Conservation (phyloP, 257 asterid genomes). For the Scutellaria minor region DNA sequence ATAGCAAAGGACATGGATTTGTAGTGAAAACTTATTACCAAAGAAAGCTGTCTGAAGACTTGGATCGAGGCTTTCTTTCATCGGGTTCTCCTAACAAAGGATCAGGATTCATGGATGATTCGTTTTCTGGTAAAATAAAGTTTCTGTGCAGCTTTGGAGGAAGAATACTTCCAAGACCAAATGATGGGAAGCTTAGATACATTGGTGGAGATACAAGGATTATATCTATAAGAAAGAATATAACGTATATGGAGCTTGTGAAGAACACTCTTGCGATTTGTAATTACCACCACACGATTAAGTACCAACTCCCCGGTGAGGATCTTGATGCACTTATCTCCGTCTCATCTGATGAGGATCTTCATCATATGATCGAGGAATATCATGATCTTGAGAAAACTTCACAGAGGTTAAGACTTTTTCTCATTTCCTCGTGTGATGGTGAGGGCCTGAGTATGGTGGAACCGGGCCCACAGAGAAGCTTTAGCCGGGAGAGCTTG, state of each 20-base stretch:
- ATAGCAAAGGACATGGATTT: constrained; percentile 41
- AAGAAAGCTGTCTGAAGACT: no score
- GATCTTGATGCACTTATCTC: constrained; percentile 91
- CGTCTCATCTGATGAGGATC: constrained; percentile 87
- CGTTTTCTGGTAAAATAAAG: constrained; percentile 61
- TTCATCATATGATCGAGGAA: constrained; percentile 89
- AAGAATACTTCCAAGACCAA: constrained; percentile 78
- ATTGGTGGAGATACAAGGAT: constrained; percentile 91
- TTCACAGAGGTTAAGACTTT: constrained; percentile 73
- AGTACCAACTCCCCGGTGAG: constrained; percentile 94
- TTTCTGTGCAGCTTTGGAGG: constrained; percentile 97
- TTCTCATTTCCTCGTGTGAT: constrained; percentile 67
- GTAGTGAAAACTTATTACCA: not conserved
- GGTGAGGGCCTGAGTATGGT: constrained; percentile 55
- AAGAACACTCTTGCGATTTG: constrained; percentile 64
- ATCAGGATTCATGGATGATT: constrained; percentile 41
- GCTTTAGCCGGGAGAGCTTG: constrained; percentile 69
- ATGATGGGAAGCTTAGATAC: constrained; percentile 83
- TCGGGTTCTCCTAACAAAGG: constrained; percentile 51
- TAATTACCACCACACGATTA: constrained; percentile 66
- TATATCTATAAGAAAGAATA: constrained; percentile 63
- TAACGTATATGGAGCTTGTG: constrained; percentile 63
- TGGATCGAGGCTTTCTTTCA: constrained; percentile 37
- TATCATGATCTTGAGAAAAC: constrained; percentile 68
- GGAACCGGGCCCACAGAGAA: constrained; percentile 58